Evolutionary conservation across 2,329 filamentous ascomycete species (phyloP), one percentile per base, ranked within the genome.

Genomic region (Epichloe sp.): DNA sequence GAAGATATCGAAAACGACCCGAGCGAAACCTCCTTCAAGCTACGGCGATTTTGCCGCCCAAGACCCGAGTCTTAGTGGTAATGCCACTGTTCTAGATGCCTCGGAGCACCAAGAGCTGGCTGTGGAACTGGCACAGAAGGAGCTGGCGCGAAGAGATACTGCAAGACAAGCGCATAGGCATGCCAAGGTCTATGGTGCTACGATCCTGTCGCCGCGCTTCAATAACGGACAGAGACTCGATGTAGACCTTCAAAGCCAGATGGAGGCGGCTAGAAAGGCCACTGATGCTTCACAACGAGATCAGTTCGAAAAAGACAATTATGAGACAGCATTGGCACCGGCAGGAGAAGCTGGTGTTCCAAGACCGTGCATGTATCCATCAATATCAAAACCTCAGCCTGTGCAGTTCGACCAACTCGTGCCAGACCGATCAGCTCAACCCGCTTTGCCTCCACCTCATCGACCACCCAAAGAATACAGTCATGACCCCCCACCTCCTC

Each of bases 91-190:
- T 1, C 68, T 94, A 14, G 81, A 86, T 59, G 85, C 85, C 0
- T 76, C 75, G 1, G 80, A 88, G 52, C 75, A 94, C 55, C 78
- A 82, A 55, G 83, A 90, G 11, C 68, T 94, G 44, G 89, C 88
- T 0, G 82, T 94, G 6, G 79, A 84, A 56, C 66, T 94, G 34
- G 88, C 88, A 0, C 81, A 83, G 55, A 78, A 78, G 51, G 88
- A 94, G 65, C 77, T 89, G 52, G 73, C 70, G 51, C 75, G 85
- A 42, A 75, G 88, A 56, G 82, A 86, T 58, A 79, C 77, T 14
- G 75, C 73, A 42, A 73, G 80, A 54, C 76, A 71, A 56, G 76
- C 74, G 11, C 78, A 75, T 26, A 74, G 77, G 35, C 75, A 79
- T 56, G 74, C 78, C 8, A 45, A 50, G 17, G 44, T 52, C 44